A percentile compares a stretch with the other conserved stretches of the same genome.
phyloP scores from a whole-genome alignment of 1,284 basidiomycete genomes.

The Apiotrichum sp. region DNA sequence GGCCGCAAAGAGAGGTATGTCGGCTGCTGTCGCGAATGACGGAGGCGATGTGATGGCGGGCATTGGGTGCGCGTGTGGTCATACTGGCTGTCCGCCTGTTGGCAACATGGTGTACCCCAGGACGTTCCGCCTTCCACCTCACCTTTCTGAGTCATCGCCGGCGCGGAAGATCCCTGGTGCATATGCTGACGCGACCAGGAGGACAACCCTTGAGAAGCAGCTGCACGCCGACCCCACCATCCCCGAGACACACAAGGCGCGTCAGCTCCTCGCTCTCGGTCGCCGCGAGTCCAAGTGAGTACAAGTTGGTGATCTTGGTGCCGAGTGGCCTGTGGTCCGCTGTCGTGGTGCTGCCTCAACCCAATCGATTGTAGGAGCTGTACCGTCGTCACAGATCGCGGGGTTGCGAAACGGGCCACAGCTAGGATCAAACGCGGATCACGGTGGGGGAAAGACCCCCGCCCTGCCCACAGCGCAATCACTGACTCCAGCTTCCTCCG shows the following conservation, averaged over 20 bases:
- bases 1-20: conserved; percentile 74
- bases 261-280: conserved; percentile 84
- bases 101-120: too few relatives aligned
- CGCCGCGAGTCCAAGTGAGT: conserved; percentile 73
- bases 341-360: too few relatives aligned
- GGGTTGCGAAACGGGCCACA: too few relatives aligned
- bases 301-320: background rate
- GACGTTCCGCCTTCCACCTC: too few relatives aligned
- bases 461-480: background rate
- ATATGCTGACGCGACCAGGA: conserved; percentile 51
- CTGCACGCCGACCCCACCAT: conserved; percentile 67
- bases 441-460: background rate
- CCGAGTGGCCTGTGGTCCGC: too few relatives aligned
- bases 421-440: too few relatives aligned
- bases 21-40: too few relatives aligned
- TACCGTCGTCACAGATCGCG: too few relatives aligned
- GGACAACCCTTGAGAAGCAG: conserved; percentile 86
- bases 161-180: background rate
- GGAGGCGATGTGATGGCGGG: too few relatives aligned
- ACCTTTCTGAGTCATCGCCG: background rate
- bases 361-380: too few relatives aligned
- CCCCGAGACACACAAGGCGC: conserved; percentile 77
- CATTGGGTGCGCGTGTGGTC: too few relatives aligned
- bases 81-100: too few relatives aligned
- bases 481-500: conserved; percentile 61